Evolutionary conservation across 2,329 filamentous ascomycete species (phyloP).

Genomic region (Phialophora expanda): DNA sequence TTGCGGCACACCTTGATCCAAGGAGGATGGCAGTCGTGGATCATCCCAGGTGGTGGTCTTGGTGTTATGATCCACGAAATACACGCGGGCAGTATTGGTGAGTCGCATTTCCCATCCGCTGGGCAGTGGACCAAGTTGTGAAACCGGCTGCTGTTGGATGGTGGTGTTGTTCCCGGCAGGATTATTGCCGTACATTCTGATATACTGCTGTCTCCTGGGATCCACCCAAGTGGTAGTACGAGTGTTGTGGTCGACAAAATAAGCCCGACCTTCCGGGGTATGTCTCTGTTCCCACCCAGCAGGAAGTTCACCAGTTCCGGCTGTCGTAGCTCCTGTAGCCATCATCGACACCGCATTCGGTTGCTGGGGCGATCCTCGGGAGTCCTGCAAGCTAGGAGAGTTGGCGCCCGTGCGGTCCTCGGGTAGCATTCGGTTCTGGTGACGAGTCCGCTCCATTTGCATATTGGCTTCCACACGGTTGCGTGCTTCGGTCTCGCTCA

Average conservation of each 20-base stretch:
- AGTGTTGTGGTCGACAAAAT: slow-evolving; percentile 99
- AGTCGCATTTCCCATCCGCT: slow-evolving; percentile 99
- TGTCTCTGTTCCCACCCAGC: slow-evolving; percentile 95
- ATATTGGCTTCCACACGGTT: slow-evolving; percentile 86
- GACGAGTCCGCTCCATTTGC: slow-evolving; percentile 87
- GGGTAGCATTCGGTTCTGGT: slow-evolving; percentile 93
- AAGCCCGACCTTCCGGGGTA: slow-evolving; percentile 91
- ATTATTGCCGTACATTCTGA: slow-evolving; percentile 94
- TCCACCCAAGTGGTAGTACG: slow-evolving; percentile 99
- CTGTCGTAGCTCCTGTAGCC: slow-evolving; percentile 89
- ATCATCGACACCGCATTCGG: slow-evolving; percentile 75
- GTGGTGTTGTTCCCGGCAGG: slow-evolving; percentile 70
- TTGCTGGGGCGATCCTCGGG: slow-evolving; percentile 50
- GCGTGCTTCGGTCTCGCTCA: slow-evolving; percentile 76
- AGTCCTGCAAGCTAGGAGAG: slow-evolving; percentile 75
- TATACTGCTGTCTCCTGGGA: slow-evolving; percentile 94
- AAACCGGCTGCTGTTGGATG: slow-evolving; percentile 97
- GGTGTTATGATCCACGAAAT: slow-evolving; percentile 99
- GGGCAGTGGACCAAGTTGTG: slow-evolving; percentile 89
- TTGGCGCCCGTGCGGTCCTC: slow-evolving; percentile 94
- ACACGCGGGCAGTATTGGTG: slow-evolving; percentile 95
- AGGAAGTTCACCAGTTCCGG: slow-evolving; percentile 91
- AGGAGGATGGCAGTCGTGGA: slow-evolving; percentile 87
- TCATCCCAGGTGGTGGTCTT: slow-evolving; percentile 99
- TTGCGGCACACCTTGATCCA: slow-evolving; percentile 97